These are phyloP conservation scores for Opeltia flavorubescens DNA, from an alignment of 495 filamentous ascomycete genomes.

Conservation along the genomic window DNA sequence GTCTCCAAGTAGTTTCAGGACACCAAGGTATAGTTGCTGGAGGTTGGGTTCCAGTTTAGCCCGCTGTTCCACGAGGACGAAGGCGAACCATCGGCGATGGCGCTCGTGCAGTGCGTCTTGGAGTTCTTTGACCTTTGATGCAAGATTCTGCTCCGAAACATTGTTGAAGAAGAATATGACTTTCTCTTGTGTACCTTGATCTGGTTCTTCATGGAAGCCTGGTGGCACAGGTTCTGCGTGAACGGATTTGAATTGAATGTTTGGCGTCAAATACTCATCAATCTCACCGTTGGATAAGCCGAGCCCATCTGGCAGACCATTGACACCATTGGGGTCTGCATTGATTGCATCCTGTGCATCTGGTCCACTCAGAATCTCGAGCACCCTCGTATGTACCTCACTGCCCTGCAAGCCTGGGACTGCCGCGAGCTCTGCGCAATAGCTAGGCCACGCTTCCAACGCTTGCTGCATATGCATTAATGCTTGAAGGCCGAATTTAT, in stretches of 20 bases:
- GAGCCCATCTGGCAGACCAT: conserved; percentile 20
- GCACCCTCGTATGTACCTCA: conserved; percentile 65
- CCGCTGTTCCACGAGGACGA: conserved; percentile 88
- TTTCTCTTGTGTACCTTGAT: conserved; percentile 75
- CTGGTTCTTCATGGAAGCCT: conserved; percentile 53
- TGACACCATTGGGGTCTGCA: conserved; percentile 20
- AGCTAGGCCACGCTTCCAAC: conserved; percentile 75
- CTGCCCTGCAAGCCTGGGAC: conserved; percentile 73
- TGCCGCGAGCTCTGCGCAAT: conserved; percentile 68
- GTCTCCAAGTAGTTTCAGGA: conserved; percentile 71
- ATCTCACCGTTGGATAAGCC: conserved; percentile 48
- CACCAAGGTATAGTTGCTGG: conserved; percentile 78
- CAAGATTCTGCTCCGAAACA: conserved; percentile 74
- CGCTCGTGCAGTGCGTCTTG: conserved; percentile 60
- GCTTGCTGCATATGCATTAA: conserved; percentile 72
- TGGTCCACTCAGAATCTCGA: conserved; percentile 61
- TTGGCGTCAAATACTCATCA: conserved; percentile 41
- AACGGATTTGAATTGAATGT: conserved; percentile 58
- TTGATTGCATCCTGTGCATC: conserved; percentile 26
- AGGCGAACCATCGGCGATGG: conserved; percentile 91
- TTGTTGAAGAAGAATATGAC: conserved; percentile 96
- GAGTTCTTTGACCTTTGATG: conserved; percentile 65
- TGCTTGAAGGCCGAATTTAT: conserved; percentile 95
- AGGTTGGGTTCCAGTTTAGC: conserved; percentile 95
- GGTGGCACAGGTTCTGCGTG: conserved; percentile 53